These are phyloP conservation scores for Penicillium canescens DNA, from an alignment of 495 filamentous ascomycete species.

Conservation along the genomic window DNA sequence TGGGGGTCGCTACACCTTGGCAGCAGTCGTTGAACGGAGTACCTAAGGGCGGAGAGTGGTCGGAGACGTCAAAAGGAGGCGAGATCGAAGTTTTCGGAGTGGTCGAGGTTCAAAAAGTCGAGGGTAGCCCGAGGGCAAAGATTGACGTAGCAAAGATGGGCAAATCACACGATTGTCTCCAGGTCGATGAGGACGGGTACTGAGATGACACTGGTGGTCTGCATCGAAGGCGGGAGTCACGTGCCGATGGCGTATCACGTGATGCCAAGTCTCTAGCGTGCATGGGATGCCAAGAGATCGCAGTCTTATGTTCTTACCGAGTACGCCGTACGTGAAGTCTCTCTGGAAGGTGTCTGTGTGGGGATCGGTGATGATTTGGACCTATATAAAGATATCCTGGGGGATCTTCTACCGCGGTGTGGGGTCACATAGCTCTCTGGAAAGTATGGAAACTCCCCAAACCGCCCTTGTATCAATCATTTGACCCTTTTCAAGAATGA, in stretches of 20 bases:
- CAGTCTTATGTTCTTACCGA: neutral
- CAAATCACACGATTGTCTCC: conserved; percentile 21
- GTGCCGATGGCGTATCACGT: conserved; percentile 30
- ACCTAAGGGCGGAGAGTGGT: conserved; percentile 32
- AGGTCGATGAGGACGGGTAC: conserved; percentile 18
- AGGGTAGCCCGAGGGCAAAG: conserved; percentile 4
- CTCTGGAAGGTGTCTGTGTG: no score
- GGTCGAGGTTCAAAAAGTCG: conserved; percentile 11
- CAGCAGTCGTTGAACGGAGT: conserved; percentile 18
- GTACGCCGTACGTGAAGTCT: neutral
- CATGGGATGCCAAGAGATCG: conserved; percentile 1
- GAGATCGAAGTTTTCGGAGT: conserved; percentile 18
- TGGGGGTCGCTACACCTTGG: conserved; percentile 2
- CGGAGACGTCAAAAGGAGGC: conserved; percentile 35
- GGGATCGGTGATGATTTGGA: no score
- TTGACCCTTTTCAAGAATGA: no score
- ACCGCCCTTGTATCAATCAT: no score
- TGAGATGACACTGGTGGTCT: conserved; percentile 40
- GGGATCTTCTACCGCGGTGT: no score
- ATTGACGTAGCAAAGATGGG: conserved; percentile 19
- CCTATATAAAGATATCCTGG: no score
- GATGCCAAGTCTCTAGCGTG: conserved; percentile 28
- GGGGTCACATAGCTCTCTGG: no score
- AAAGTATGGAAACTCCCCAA: no score
- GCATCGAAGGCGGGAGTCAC: conserved; percentile 45